A percentile compares a stretch with the other conserved stretches of the same genome.
These are phyloP conservation scores for Curvularia sp. DNA, from an alignment of 2,329 filamentous ascomycete genomes.

Conservation along the genomic window DNA sequence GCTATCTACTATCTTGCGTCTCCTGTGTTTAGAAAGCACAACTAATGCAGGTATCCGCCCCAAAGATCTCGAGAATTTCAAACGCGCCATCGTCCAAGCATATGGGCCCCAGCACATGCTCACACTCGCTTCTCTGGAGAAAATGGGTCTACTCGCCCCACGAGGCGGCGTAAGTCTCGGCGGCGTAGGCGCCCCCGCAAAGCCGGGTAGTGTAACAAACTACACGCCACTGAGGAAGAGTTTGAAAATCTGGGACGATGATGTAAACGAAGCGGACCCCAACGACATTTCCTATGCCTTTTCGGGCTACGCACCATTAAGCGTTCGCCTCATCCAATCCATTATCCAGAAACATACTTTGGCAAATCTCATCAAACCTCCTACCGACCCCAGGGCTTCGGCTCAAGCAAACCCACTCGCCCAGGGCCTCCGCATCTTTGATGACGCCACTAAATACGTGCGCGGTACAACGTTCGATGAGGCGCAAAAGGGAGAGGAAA, in stretches of 20 bases:
- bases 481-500: slow-evolving; percentile 89
- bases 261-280: slow-evolving; percentile 93
- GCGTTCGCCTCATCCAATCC: slow-evolving; percentile 88
- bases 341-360: slow-evolving; percentile 90
- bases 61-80: slow-evolving; percentile 88
- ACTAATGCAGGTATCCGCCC: slow-evolving; percentile 87
- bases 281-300: slow-evolving; percentile 98
- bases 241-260: slow-evolving; percentile 89
- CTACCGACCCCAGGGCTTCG: slow-evolving; percentile 47
- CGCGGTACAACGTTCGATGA: slow-evolving; percentile 91
- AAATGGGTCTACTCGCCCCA: slow-evolving; percentile 83
- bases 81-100: slow-evolving; percentile 84
- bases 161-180: slow-evolving; percentile 53
- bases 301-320: slow-evolving; percentile 93
- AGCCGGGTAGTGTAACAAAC: slow-evolving; percentile 68
- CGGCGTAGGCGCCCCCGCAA: slow-evolving; percentile 52
- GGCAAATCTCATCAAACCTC: slow-evolving; percentile 62
- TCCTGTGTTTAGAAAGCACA: slow-evolving; percentile 90
- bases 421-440: slow-evolving; percentile 91
- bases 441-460: slow-evolving; percentile 87
- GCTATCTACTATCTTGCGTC: slow-evolving; percentile 78
- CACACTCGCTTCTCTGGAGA: slow-evolving; percentile 87
- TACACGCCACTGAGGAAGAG: slow-evolving; percentile 87
- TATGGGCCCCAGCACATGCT: slow-evolving; percentile 96
- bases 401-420: slow-evolving; percentile 64